Base-by-base conservation (phyloP, 495 filamentous ascomycete genomes). In the Penicillium argentinense region DNA sequence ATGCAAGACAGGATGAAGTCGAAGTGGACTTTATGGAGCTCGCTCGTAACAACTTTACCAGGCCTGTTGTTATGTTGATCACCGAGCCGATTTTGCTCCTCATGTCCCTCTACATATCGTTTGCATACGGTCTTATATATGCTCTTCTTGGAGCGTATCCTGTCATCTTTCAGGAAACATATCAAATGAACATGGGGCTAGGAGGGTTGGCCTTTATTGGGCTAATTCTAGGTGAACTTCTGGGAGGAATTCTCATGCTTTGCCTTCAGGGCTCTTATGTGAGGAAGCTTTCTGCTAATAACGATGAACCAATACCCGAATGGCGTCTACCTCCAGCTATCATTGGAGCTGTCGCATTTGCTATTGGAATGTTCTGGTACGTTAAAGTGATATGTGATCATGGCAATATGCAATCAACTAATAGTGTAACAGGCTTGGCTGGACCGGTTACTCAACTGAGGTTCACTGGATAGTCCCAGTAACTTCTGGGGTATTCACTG, bases 311-410 rank as follows among this genome's bases (percentile, higher is more conserved):
- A 13, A 30, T 68, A 7, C 65, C 65, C 1, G 63, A 68, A 49
- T 68, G 65, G 65, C 63, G 65, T 9, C 45, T 68, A 1, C 54
- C 52, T 0, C 68, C 69, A 8, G 71, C 77, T 38, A 72, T 81
- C 21, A 27, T 73, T 2, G 80, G 79, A 2, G 67, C 59, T 2
- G 44, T 68, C n/a, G 52, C 72, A 5, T 68, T 82, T 29, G 70
- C 78, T 0, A 60, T 64, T 21, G 78, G 78, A 0, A 51, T 80
- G 11, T 79, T 82, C 62, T 78, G 75, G 69, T 81, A 40, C 32
- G 53, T 36, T 1, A 7, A 11, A 7, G 7, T 33, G 7, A n/a
- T 36, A 19, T 9, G 5, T 21, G 33, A 7, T 36, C 5, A n/a
- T n/a, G n/a, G n/a, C n/a, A n/a, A n/a, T n/a, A n/a, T n/a, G n/a